Percentiles rank a stretch among this genome's conserved stretches.
These are phyloP conservation scores for Mesembryanthemum crystallinum DNA, from an alignment of 148 eudicot genomes.

Conservation along the genomic window DNA sequence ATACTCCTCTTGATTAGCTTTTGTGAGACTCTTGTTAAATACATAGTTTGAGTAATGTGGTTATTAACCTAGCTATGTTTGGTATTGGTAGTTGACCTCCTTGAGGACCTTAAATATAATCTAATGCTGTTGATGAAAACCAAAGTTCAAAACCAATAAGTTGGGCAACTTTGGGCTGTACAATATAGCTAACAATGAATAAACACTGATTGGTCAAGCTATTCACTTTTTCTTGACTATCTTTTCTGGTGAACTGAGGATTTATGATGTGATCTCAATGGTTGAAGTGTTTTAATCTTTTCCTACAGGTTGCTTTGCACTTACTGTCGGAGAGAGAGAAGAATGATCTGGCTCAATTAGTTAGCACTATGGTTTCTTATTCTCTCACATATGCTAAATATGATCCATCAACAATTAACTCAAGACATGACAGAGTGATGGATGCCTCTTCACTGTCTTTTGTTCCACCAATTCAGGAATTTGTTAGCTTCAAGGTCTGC, in stretches of 20 bases:
- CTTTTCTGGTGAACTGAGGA: slow-evolving; percentile 2
- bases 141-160: background rate
- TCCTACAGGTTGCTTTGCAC: slow-evolving; percentile 76
- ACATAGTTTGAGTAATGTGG: background rate
- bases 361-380: slow-evolving; percentile 77
- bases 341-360: slow-evolving; percentile 55
- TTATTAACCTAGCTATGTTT: background rate
- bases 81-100: background rate
- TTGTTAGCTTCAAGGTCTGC: slow-evolving; percentile 64
- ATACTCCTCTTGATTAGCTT: background rate
- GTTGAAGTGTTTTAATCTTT: slow-evolving; percentile 16
- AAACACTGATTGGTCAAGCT: background rate
- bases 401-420: slow-evolving; percentile 38
- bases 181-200: background rate
- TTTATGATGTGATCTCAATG: background rate
- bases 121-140: background rate
- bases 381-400: slow-evolving; percentile 61
- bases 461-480: slow-evolving; percentile 75
- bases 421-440: slow-evolving; percentile 39
- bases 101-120: background rate
- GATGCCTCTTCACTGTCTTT: slow-evolving; percentile 58
- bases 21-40: background rate
- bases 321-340: slow-evolving; percentile 77
- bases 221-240: background rate
- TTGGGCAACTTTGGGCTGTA: background rate